Evolutionary conservation across 768 basidiomycete genomes (phyloP), one percentile per base, ranked within the genome.

Genomic region (Lactarius sanguifluus): DNA sequence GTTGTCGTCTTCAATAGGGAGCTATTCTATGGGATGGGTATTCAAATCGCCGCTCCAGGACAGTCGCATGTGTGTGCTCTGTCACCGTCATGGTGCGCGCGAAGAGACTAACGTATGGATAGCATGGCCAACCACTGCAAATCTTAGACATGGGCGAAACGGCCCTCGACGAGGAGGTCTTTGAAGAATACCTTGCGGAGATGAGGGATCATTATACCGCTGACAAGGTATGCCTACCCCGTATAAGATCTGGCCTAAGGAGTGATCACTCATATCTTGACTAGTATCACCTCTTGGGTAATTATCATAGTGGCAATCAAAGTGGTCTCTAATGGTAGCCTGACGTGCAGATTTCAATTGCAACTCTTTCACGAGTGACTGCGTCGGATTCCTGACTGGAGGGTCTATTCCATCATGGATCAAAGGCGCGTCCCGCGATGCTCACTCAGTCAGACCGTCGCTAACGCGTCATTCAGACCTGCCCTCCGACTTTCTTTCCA

Each of bases 351-450:
- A 96, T 52, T 96, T 96, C 70, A 97, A 97, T 72, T 97, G 95
- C 76, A 98, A 98, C 75, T 90, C 92, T 2, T 98, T 98, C 70
- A 95, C 94, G 2, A 92, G 89, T 66, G 94, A 96, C 69, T 87
- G 87, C 65, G 78, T 94, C 40, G 94, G 90, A 2, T 95, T 97
- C 73, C 77, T 98, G 57, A 96, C 92, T 0, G 94, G 94, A 34
- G 82, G 82, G 4, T 85, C 86, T 18, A 91, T 97, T 62, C 95
- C 95, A 3, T 69, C 81, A 3, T 94, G 86, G 76, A 92, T 98
- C 69, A 91, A 85, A 77, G 90, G 94, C 89, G 70, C 62, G 80
- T 74, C 32, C 18, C 30, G n/a, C 12, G 23, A n/a, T 54, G 30
- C 15, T 30, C 57, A 8, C 38, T 34, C 16, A 28, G 28, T 32